Evolutionary conservation across 345 rosid species (phyloP).

Genomic region (Hibiscus trionum): DNA sequence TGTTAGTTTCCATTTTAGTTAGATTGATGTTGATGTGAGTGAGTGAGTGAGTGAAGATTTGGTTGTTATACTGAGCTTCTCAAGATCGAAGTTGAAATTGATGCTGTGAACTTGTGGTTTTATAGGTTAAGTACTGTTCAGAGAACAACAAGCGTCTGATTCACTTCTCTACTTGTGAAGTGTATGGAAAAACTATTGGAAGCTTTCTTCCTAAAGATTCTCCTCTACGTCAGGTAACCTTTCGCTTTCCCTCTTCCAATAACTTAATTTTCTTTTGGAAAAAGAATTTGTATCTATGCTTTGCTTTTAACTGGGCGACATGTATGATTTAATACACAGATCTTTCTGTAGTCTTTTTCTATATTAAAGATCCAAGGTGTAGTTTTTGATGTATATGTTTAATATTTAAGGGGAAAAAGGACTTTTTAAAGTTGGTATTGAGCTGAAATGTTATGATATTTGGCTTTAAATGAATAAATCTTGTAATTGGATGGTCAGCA

Average conservation of each 20-base stretch:
- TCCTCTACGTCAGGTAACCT: conserved; percentile 75
- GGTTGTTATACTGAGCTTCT: not conserved
- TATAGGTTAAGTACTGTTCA: conserved; percentile 89
- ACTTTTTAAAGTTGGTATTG: not conserved
- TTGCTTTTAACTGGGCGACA: not conserved
- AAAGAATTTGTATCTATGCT: not conserved
- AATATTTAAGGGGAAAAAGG: not conserved
- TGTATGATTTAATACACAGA: not conserved
- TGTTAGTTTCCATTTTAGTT: conserved; percentile 7
- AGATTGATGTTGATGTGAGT: not conserved
- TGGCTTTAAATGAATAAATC: not conserved
- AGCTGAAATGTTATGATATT: not conserved
- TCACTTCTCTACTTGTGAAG: conserved; percentile 99
- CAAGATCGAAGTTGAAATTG: conserved; percentile 13
- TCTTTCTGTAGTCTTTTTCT: not conserved
- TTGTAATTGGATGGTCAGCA: not conserved
- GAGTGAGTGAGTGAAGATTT: not conserved
- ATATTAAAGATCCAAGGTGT: not conserved
- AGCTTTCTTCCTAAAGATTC: conserved; percentile 89
- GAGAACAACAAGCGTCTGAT: conserved; percentile 94
- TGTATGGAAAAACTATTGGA: conserved; percentile 94
- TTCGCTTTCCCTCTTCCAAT: conserved; percentile 17
- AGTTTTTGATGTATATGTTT: not conserved
- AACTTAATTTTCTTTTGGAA: not conserved
- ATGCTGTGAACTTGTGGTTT: conserved; percentile 7